Evolutionary conservation across 1,284 basidiomycete genomes (phyloP).

Genomic region (Apiotrichum gracile): DNA sequence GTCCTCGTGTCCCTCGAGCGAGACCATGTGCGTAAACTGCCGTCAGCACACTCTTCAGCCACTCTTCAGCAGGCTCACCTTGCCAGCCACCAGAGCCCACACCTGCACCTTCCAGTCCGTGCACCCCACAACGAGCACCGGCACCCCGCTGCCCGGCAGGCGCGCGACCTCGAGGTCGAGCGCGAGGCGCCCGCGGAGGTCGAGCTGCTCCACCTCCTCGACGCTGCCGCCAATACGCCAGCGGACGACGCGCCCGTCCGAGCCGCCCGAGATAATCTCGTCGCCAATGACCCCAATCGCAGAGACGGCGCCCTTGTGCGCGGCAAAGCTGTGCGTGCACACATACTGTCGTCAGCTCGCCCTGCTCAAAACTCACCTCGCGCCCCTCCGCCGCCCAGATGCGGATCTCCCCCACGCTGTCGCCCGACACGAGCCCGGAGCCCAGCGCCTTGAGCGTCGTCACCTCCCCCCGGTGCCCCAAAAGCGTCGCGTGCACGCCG

Average conservation of each 20-base stretch:
- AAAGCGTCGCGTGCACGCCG: slow-evolving; percentile 63
- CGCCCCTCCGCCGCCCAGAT: slow-evolving; percentile 37
- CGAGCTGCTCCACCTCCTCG: slow-evolving; percentile 54
- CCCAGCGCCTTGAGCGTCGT: slow-evolving; percentile 58
- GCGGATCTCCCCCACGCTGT: slow-evolving; percentile 58
- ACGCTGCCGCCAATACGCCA: slow-evolving; percentile 52
- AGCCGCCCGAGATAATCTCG: slow-evolving; percentile 66
- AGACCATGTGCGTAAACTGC: slow-evolving; percentile 44
- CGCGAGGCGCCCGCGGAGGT: slow-evolving; percentile 65
- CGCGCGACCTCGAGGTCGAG: slow-evolving; percentile 60
- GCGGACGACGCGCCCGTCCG: slow-evolving; percentile 67
- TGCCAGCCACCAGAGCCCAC: slow-evolving; percentile 61
- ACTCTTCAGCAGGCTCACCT: slow-evolving; percentile 42
- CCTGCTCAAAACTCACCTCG: slow-evolving; percentile 5
- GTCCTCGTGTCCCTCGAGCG: slow-evolving; percentile 84
- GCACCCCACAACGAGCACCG: slow-evolving; percentile 66
- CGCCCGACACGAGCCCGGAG: slow-evolving; percentile 58
- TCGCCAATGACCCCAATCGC: slow-evolving; percentile 52
- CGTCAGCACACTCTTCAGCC: slow-evolving; percentile 54
- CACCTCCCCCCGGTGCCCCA: slow-evolving; percentile 67
- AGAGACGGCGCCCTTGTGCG: slow-evolving; percentile 63
- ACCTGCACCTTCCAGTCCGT: slow-evolving; percentile 73
- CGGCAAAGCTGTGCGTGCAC: slow-evolving; percentile 50
- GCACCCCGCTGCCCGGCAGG: slow-evolving; percentile 61
- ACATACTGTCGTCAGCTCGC: slow-evolving; percentile 53